Percentiles rank a stretch among this genome's conserved stretches.
phyloP scores from a whole-genome alignment of 139 green algal species.

The Chlamydomonas schloesseri region DNA sequence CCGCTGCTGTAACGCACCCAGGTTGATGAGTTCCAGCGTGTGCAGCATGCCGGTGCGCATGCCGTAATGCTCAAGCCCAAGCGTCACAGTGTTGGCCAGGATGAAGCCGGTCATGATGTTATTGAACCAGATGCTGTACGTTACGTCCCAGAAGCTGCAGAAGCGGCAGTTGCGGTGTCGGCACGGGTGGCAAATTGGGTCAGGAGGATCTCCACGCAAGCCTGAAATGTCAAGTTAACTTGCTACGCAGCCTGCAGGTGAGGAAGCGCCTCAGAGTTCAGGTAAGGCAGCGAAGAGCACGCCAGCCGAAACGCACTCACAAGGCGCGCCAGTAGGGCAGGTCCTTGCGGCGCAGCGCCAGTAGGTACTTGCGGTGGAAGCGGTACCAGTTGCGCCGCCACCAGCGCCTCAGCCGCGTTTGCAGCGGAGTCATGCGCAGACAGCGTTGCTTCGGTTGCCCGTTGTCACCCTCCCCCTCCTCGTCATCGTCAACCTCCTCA shows the following conservation, averaged over 20 bases:
- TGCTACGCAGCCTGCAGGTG: too few species aligned
- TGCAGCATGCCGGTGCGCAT: constrained; percentile 46
- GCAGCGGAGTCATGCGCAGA: not conserved
- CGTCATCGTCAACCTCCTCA: constrained; percentile 11
- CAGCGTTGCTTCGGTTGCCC: not conserved
- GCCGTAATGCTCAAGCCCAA: constrained; percentile 66
- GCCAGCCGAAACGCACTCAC: too few species aligned
- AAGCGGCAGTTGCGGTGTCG: too few species aligned
- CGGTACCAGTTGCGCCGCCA: constrained; percentile 17
- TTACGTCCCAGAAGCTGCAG: constrained; percentile 34
- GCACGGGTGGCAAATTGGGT: not conserved
- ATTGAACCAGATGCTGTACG: constrained; percentile 58
- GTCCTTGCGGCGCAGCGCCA: constrained; percentile 25
- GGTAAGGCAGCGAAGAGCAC: too few species aligned
- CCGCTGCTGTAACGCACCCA: too few species aligned
- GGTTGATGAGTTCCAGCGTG: constrained; percentile 8
- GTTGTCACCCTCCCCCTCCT: too few species aligned
- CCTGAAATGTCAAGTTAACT: too few species aligned
- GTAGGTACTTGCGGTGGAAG: not conserved
- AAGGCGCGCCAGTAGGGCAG: constrained; percentile 20
- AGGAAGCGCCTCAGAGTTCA: too few species aligned
- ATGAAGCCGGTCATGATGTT: constrained; percentile 66
- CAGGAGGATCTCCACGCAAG: too few species aligned
- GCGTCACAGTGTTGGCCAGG: constrained; percentile 56
- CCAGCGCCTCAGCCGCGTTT: constrained; percentile 13